These are phyloP conservation scores for Penicillium riverlandense DNA, from an alignment of 495 filamentous ascomycete genomes.

Conservation along the genomic window DNA sequence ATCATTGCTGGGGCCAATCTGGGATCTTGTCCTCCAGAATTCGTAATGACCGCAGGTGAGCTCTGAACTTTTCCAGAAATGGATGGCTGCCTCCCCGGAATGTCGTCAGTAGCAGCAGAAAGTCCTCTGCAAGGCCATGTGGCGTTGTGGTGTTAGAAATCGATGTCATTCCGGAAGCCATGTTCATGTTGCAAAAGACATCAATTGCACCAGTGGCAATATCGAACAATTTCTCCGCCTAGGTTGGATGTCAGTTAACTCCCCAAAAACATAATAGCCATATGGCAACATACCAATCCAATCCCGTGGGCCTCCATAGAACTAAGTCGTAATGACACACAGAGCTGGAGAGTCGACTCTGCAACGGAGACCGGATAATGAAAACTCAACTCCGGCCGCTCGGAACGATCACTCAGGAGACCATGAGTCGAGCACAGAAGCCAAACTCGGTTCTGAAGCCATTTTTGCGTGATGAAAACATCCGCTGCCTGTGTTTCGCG, in stretches of 20 bases:
- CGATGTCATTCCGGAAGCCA: constrained; percentile 13
- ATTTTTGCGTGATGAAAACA: constrained; percentile 66
- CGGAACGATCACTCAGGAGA: constrained; percentile 44
- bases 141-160: constrained; percentile 12
- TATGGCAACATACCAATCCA: constrained; percentile 49
- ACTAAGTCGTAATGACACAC: constrained; percentile 50
- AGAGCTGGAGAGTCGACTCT: constrained; percentile 55
- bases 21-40: constrained; percentile 6
- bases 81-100: constrained; percentile 37
- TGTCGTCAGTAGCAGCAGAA: constrained; percentile 24
- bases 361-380: constrained; percentile 66
- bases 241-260: constrained; percentile 4
- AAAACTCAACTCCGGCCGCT: constrained; percentile 52
- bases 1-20: constrained; percentile 16
- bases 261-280: neutral
- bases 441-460: constrained; percentile 81
- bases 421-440: constrained; percentile 54
- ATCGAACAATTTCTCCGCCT: constrained; percentile 38
- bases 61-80: constrained; percentile 27
- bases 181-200: constrained; percentile 25
- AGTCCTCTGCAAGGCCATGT: constrained; percentile 27
- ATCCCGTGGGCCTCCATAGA: constrained; percentile 71
- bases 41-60: constrained; percentile 21
- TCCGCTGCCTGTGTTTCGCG: constrained; percentile 65
- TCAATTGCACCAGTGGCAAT: constrained; percentile 32